A percentile compares a stretch with the other conserved stretches of the same genome.
These are phyloP conservation scores for Stemphylium beticola DNA, from an alignment of 2,329 filamentous ascomycete genomes.

Conservation along the genomic window DNA sequence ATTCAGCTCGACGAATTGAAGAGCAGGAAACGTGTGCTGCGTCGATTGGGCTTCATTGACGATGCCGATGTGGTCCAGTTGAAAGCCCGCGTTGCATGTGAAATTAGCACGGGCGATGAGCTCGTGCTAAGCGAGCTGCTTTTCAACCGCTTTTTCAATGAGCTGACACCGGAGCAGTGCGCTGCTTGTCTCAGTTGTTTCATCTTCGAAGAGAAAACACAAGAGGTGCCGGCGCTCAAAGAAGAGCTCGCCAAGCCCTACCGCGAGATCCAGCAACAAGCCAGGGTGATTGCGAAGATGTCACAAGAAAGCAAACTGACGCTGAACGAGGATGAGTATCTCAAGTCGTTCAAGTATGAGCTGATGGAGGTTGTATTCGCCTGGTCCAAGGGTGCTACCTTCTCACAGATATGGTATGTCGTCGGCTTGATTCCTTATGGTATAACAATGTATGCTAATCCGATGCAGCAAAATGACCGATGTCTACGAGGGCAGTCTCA, in stretches of 20 bases:
- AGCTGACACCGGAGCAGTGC: conserved; percentile 84
- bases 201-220: conserved; percentile 96
- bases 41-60: conserved; percentile 93
- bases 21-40: conserved; percentile 90
- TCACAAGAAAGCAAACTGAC: conserved; percentile 92
- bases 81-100: conserved; percentile 95
- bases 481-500: conserved; percentile 94
- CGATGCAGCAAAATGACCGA: conserved; percentile 94
- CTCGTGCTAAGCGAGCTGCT: conserved; percentile 89
- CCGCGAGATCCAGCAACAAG: conserved; percentile 85
- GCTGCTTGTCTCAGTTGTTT: conserved; percentile 90
- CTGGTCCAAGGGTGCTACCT: conserved; percentile 89
- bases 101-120: conserved; percentile 97
- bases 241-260: conserved; percentile 88
- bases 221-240: conserved; percentile 72
- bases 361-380: conserved; percentile 95
- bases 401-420: conserved; percentile 92
- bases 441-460: background rate
- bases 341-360: conserved; percentile 87
- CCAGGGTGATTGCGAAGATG: conserved; percentile 87
- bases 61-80: conserved; percentile 94
- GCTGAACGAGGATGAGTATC: conserved; percentile 94
- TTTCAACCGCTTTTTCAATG: conserved; percentile 98
- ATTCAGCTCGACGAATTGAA: conserved; percentile 96
- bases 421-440: conserved; percentile 46